Conservation (phyloP, 192 early-diverging fungal species). For the Geranomyces michiganensis region DNA sequence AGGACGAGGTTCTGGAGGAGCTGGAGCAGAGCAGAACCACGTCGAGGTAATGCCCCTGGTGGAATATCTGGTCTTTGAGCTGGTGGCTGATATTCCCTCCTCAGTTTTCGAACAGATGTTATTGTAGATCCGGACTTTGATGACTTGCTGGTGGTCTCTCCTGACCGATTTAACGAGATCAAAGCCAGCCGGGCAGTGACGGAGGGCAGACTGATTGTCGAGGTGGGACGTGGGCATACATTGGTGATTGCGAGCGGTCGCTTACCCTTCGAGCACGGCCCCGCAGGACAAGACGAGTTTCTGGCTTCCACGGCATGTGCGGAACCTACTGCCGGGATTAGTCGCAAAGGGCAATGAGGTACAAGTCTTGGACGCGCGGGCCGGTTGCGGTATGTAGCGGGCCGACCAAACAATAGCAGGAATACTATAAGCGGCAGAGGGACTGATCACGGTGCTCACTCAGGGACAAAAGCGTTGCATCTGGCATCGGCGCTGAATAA, state of each 20-base stretch:
- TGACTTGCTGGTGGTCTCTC: slow-evolving; percentile 51
- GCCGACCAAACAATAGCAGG: no score
- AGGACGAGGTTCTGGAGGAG: slow-evolving; percentile 62
- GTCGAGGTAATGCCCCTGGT: neutral
- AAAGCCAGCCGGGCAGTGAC: slow-evolving; percentile 41
- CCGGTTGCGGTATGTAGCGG: slow-evolving; percentile 49
- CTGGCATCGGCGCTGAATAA: slow-evolving; percentile 81
- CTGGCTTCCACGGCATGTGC: slow-evolving; percentile 45
- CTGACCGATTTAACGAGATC: slow-evolving; percentile 41
- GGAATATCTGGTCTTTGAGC: neutral
- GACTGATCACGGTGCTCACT: no score
- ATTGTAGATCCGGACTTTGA: slow-evolving; percentile 54
- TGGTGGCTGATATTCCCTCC: neutral
- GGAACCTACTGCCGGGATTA: slow-evolving; percentile 13
- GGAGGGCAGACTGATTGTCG: slow-evolving; percentile 52
- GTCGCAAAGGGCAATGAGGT: neutral
- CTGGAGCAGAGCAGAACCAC: slow-evolving; percentile 40
- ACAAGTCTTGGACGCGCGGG: slow-evolving; percentile 49
- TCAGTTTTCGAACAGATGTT: slow-evolving; percentile 18
- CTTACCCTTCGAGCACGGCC: neutral
- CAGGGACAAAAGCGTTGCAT: slow-evolving; percentile 88
- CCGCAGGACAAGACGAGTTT: slow-evolving; percentile 55
- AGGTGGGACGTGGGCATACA: slow-evolving; percentile 21
- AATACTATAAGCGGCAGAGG: no score
- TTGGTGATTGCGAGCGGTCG: neutral